A percentile compares a stretch with the other conserved stretches of the same genome.
phyloP scores from a whole-genome alignment of 176 grass and related monocot genomes.

The Ampelocalamus luodianensis region DNA sequence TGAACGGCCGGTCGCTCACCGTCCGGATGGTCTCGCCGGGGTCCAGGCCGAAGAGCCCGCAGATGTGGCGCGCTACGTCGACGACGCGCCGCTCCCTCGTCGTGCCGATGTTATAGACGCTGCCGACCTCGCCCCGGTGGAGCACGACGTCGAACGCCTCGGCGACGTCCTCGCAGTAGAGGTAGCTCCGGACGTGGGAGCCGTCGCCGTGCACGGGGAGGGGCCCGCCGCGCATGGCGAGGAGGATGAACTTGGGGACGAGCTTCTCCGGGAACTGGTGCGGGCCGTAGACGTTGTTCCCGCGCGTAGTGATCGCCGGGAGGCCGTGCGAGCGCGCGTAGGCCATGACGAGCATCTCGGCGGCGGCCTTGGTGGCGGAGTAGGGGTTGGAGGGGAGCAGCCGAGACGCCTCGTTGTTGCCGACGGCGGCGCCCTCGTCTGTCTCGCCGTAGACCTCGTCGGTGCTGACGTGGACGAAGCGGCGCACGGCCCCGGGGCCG shows the following conservation, averaged over 20 bases:
- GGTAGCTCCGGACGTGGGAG: constrained; percentile 25
- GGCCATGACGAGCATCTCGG: constrained; percentile 40
- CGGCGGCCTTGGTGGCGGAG: constrained; percentile 31
- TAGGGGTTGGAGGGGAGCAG: constrained; percentile 35
- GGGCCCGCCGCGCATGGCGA: constrained; percentile 17
- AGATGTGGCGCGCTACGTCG: constrained; percentile 17
- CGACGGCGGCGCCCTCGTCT: neutral
- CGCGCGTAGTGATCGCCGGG: constrained; percentile 23
- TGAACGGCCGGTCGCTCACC: constrained; percentile 21
- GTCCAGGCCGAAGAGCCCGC: neutral
- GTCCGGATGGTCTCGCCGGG: neutral
- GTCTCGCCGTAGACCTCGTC: constrained; percentile 29
- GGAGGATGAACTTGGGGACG: constrained; percentile 30
- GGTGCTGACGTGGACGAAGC: constrained; percentile 37
- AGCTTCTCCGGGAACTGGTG: constrained; percentile 33
- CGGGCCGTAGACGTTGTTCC: constrained; percentile 36
- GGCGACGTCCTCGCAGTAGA: constrained; percentile 32
- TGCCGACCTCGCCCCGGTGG: constrained; percentile 13
- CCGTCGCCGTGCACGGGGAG: constrained; percentile 27
- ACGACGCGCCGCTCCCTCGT: neutral
- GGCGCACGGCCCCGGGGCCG: neutral
- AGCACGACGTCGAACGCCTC: constrained; percentile 28
- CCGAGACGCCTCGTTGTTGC: constrained; percentile 17
- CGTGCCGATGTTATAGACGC: constrained; percentile 20
- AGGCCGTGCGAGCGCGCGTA: constrained; percentile 11